Percentiles rank a stretch among this genome's conserved stretches.
Conservation (phyloP, 1,284 basidiomycete genomes). For the Rhodotorula sp. region DNA sequence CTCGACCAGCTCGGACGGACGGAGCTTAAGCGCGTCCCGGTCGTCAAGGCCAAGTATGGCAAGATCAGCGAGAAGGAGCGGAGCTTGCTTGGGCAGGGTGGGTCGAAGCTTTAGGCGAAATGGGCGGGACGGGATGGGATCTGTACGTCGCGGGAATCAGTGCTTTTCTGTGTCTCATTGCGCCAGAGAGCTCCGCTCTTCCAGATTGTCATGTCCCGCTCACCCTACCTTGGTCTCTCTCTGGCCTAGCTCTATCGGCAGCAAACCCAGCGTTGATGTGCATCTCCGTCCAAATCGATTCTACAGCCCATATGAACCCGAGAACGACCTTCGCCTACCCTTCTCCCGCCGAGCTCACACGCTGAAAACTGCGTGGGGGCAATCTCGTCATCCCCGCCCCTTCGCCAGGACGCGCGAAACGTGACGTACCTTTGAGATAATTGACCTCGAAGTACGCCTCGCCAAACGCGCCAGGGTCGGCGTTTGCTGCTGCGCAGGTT, state of each 20-base stretch:
- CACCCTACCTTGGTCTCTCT: too few relatives aligned
- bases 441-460: constrained; percentile 30
- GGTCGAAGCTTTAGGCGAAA: neutral
- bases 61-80: neutral
- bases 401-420: neutral
- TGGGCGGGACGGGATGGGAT: too few relatives aligned
- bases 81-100: neutral
- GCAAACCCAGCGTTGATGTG: too few relatives aligned
- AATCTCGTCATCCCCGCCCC: neutral
- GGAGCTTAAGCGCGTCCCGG: constrained; percentile 29
- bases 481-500: constrained; percentile 12
- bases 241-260: too few relatives aligned
- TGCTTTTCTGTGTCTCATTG: neutral
- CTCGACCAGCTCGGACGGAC: constrained; percentile 33
- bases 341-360: neutral
- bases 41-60: constrained; percentile 15
- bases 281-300: too few relatives aligned
- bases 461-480: constrained; percentile 1
- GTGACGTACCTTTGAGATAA: constrained; percentile 20
- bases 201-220: too few relatives aligned
- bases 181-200: too few relatives aligned
- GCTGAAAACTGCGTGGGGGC: neutral
- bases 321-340: neutral
- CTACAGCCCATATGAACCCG: too few relatives aligned
- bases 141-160: neutral